Evolutionary conservation across 1,139 yeast species (phyloP), one percentile per base, ranked within the genome.

Genomic region (Scheffersomyces cryptocercus): DNA sequence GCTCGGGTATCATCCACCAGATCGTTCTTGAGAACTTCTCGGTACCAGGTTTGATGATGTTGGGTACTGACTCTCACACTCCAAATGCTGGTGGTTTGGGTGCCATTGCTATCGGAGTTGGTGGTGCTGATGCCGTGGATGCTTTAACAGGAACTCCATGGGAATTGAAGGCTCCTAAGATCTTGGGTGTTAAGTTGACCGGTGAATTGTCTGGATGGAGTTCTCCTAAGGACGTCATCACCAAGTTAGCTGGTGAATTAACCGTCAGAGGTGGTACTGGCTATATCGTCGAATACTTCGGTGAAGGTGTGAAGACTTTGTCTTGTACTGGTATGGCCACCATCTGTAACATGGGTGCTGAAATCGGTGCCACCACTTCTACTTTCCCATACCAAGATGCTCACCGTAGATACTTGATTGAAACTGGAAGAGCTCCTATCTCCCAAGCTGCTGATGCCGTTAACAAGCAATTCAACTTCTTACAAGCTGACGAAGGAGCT

Each of bases 281-380:
- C 43, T 87, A 71, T 68, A 89, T 93, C 56, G 90, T 93, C 40
- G 99, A 93, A 69, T 93, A 93, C 71, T 89, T 88, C 58, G 99
- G 99, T 50, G 90, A 85, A 47, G 99, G 99, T 67, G 97, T 91
- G 15, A 69, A 82, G 51, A 69, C 84, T 31, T 77, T 93, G 50
- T 85, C 95, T 29, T 89, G 97, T 71, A 93, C 99, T 14, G 99
- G 99, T 72, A 93, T 93, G 99, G 99, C 96, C 42, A 93, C 99
- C 46, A 91, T 93, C 59, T 91, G 98, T 78, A 93, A 93, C 69
- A 93, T 93, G 99, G 99, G 99, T 62, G 99, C 99, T 43, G 99
- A 93, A 70, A 88, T 93, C 49, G 99, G 99, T 64, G 98, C 98
- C 31, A 93, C 99, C 29, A 93, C 99, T 34, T 90, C 97, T 9